A percentile compares a stretch with the other conserved stretches of the same genome.
phyloP scores from a whole-genome alignment of 345 rosid genomes.

The Ricinus communis region DNA sequence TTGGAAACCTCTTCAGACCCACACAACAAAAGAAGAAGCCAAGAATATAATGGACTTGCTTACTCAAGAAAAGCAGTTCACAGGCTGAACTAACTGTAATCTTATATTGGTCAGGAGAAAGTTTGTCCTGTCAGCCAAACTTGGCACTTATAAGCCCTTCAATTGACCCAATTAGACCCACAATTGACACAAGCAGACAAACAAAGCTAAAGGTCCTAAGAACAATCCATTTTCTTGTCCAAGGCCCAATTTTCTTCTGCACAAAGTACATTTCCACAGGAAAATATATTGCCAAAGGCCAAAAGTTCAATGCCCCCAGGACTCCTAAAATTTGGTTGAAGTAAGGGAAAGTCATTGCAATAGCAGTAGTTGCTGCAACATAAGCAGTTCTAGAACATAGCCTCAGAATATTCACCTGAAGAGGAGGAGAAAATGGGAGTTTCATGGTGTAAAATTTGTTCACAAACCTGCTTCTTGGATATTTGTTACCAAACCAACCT shows the following conservation, averaged over 20 bases:
- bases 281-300: slow-evolving; percentile 65
- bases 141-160: slow-evolving; percentile 45
- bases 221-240: slow-evolving; percentile 53
- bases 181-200: slow-evolving; percentile 40
- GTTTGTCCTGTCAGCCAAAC: slow-evolving; percentile 17
- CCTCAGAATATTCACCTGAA: slow-evolving; percentile 38
- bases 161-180: slow-evolving; percentile 48
- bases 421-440: slow-evolving; percentile 31
- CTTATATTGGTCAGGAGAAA: too few species aligned
- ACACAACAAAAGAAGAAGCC: too few species aligned
- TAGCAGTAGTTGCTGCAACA: slow-evolving; percentile 40
- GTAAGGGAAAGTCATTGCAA: slow-evolving; percentile 58
- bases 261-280: slow-evolving; percentile 66
- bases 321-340: slow-evolving; percentile 59
- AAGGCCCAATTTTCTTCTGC: slow-evolving; percentile 47
- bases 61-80: too few species aligned
- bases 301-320: slow-evolving; percentile 63
- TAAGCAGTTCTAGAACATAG: slow-evolving; percentile 46
- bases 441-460: slow-evolving; percentile 37
- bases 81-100: too few species aligned
- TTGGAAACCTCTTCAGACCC: too few species aligned
- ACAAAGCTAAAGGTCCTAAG: slow-evolving; percentile 51
- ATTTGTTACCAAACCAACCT: slow-evolving; percentile 44
- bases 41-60: too few species aligned
- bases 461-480: slow-evolving; percentile 39